A percentile compares a stretch with the other conserved stretches of the same genome.
Evolutionary conservation across 768 basidiomycete genomes (phyloP).

Genomic region (Lactarius sp.): DNA sequence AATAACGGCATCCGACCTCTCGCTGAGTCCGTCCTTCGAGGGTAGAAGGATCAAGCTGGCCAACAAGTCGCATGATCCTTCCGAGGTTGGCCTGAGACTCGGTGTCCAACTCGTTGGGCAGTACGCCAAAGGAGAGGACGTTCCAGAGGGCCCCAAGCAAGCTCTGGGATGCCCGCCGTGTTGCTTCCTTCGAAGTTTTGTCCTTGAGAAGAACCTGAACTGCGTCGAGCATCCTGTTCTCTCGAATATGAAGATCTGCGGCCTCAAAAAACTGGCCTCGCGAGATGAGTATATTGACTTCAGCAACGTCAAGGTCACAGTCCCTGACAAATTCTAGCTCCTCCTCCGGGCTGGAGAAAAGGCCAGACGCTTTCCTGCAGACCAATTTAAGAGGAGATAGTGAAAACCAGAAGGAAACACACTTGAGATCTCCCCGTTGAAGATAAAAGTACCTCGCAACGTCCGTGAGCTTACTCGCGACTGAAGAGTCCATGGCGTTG

Average conservation of each 20-base stretch:
- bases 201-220: conserved; percentile 42
- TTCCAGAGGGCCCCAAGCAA: conserved; percentile 46
- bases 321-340: conserved; percentile 53
- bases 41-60: background rate
- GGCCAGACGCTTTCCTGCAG: conserved; percentile 40
- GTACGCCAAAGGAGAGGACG: conserved; percentile 36
- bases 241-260: conserved; percentile 41
- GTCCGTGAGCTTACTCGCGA: conserved; percentile 36
- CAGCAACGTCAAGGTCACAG: conserved; percentile 47
- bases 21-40: background rate
- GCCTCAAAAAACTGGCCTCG: conserved; percentile 45
- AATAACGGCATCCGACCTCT: conserved; percentile 1
- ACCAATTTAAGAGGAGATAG: background rate
- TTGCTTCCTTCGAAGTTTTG: conserved; percentile 29
- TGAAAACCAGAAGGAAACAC: background rate
- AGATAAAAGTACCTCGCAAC: conserved; percentile 46
- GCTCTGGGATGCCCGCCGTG: conserved; percentile 36
- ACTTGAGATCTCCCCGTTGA: conserved; percentile 37
- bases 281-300: conserved; percentile 41
- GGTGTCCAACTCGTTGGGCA: background rate
- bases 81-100: conserved; percentile 1
- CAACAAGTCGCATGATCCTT: conserved; percentile 3
- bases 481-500: conserved; percentile 31
- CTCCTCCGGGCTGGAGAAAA: conserved; percentile 51
- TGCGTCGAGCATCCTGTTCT: conserved; percentile 46